Percentiles rank a stretch among this genome's conserved stretches.
Evolutionary conservation across 1,284 basidiomycete species (phyloP).

Genomic region (Sanghuangporus weigelae): DNA sequence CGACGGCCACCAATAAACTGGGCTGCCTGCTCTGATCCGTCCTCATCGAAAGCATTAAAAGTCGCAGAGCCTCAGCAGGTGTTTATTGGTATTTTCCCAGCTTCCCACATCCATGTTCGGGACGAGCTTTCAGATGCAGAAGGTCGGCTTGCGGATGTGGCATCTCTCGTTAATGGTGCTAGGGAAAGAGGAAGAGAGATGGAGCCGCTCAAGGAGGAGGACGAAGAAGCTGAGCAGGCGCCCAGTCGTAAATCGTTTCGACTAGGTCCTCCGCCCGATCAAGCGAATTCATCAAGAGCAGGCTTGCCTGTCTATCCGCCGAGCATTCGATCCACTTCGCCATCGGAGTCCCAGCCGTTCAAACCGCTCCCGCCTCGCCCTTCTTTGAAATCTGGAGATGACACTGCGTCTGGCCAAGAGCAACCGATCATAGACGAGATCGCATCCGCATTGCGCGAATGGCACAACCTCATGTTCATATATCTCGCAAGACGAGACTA

Average conservation of each 20-base stretch:
- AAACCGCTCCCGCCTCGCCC: constrained; percentile 90
- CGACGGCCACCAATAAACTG: constrained; percentile 64
- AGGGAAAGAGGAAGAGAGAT: constrained; percentile 42
- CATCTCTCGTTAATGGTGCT: constrained; percentile 35
- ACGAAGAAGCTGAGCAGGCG: constrained; percentile 48
- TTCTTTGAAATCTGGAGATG: constrained; percentile 88
- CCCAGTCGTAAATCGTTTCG: constrained; percentile 53
- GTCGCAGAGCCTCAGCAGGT: constrained; percentile 79
- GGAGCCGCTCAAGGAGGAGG: constrained; percentile 69
- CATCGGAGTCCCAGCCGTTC: constrained; percentile 54
- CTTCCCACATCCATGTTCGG: constrained; percentile 84
- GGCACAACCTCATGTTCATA: constrained; percentile 88
- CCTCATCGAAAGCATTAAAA: constrained; percentile 44
- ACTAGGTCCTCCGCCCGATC: constrained; percentile 66
- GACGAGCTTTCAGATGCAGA: constrained; percentile 89
- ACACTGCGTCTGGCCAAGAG: constrained; percentile 73
- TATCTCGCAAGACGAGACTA: constrained; percentile 90
- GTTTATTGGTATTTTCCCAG: constrained; percentile 94
- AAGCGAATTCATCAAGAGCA: constrained; percentile 63
- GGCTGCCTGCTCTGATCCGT: constrained; percentile 51
- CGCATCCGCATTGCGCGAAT: constrained; percentile 92
- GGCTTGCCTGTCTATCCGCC: constrained; percentile 63
- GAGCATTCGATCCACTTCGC: constrained; percentile 61
- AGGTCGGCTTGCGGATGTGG: constrained; percentile 73
- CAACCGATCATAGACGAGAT: constrained; percentile 98